Percentiles rank a stretch among this genome's conserved stretches.
These are phyloP conservation scores for Golubevia sp. DNA, from an alignment of 1,284 basidiomycete genomes.

Conservation along the genomic window DNA sequence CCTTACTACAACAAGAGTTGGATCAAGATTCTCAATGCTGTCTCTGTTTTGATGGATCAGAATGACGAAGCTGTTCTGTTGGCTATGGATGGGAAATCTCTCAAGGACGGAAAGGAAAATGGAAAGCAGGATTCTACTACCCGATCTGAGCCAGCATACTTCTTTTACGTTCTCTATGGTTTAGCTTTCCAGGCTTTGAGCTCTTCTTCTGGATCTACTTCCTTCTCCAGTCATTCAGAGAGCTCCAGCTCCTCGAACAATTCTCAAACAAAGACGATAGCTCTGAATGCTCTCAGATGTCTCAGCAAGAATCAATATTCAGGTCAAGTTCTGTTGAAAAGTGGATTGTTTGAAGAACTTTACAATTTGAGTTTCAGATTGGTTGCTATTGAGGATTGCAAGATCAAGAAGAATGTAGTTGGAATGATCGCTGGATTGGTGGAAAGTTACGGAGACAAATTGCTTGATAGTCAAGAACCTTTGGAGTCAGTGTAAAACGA, in stretches of 20 bases:
- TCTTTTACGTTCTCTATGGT: slow-evolving; percentile 89
- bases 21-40: slow-evolving; percentile 82
- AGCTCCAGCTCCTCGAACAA: slow-evolving; percentile 63
- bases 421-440: slow-evolving; percentile 74
- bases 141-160: slow-evolving; percentile 71
- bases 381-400: slow-evolving; percentile 80
- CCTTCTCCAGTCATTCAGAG: slow-evolving; percentile 62
- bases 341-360: slow-evolving; percentile 87
- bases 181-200: slow-evolving; percentile 88
- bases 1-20: slow-evolving; percentile 88
- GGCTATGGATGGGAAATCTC: slow-evolving; percentile 79
- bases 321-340: slow-evolving; percentile 75
- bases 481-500: slow-evolving; percentile 5
- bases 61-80: slow-evolving; percentile 73
- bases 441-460: slow-evolving; percentile 65
- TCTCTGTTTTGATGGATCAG: slow-evolving; percentile 77
- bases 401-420: slow-evolving; percentile 75
- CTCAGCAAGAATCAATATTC: slow-evolving; percentile 79
- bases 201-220: slow-evolving; percentile 67
- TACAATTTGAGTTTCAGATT: slow-evolving; percentile 85
- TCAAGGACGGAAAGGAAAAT: slow-evolving; percentile 47
- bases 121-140: background rate
- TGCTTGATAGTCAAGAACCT: slow-evolving; percentile 27
- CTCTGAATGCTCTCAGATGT: slow-evolving; percentile 77
- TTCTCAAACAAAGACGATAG: slow-evolving; percentile 64